Conservation (phyloP, 2,329 filamentous ascomycete species). For the Leptographium lundbergii region DNA sequence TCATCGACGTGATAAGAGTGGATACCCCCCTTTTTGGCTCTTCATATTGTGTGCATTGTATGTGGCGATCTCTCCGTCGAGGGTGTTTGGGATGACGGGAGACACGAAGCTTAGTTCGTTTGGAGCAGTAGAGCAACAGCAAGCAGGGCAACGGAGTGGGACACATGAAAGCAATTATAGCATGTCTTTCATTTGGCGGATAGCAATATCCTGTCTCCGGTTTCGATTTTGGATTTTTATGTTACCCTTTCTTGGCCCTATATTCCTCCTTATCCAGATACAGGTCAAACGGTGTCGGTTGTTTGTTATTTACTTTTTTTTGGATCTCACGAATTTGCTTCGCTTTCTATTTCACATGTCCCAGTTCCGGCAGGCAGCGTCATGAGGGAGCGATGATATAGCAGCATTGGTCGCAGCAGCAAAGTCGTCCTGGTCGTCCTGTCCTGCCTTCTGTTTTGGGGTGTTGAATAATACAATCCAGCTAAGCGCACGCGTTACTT, state of each 20-base stretch:
- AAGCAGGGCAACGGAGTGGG: background rate
- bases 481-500: background rate
- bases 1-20: constrained; percentile 10
- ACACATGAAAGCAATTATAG: background rate
- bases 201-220: background rate
- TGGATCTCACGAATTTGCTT: constrained; percentile 8
- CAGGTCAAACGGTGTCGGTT: constrained; percentile 11
- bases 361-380: background rate
- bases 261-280: constrained; percentile 8
- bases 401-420: background rate
- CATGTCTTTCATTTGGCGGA: background rate
- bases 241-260: background rate
- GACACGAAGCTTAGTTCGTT: background rate
- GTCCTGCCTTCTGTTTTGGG: background rate
- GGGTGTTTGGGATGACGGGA: background rate
- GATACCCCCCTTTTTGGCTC: constrained; percentile 12
- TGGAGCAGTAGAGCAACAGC: background rate
- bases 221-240: constrained; percentile 1
- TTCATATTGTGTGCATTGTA: constrained; percentile 3
- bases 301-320: constrained; percentile 11
- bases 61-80: background rate
- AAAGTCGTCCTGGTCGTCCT: background rate
- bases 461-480: background rate
- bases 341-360: constrained; percentile 4
- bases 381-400: background rate